Percentiles rank a stretch among this genome's conserved stretches.
These are phyloP conservation scores for Podaxis rugospora DNA, from an alignment of 768 basidiomycete genomes.

Conservation along the genomic window DNA sequence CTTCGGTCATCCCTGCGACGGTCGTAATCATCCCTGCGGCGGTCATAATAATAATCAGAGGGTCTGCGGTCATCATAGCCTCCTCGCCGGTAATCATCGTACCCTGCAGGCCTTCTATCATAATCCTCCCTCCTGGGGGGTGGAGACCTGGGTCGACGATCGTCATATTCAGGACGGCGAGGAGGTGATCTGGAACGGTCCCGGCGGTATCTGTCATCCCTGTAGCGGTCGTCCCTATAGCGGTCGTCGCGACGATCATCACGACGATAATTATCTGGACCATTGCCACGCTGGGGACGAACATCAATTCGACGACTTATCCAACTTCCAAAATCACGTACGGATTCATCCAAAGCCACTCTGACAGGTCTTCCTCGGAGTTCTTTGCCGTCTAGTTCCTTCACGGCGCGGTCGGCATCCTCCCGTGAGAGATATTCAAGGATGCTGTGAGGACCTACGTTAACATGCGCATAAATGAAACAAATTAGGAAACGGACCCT, in stretches of 20 bases:
- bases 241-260: conserved; percentile 68
- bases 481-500: conserved; percentile 56
- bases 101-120: conserved; percentile 87
- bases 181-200: conserved; percentile 83
- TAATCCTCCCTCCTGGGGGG: conserved; percentile 76
- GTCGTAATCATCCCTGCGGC: conserved; percentile 75
- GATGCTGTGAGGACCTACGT: conserved; percentile 44
- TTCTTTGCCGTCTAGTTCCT: conserved; percentile 80
- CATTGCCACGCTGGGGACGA: conserved; percentile 44
- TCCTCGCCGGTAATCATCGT: conserved; percentile 86
- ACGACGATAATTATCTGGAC: conserved; percentile 71
- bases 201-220: conserved; percentile 60
- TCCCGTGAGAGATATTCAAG: conserved; percentile 87
- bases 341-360: conserved; percentile 61
- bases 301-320: conserved; percentile 7
- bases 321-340: conserved; percentile 26
- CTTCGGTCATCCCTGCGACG: conserved; percentile 71
- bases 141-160: conserved; percentile 81
- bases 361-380: conserved; percentile 80
- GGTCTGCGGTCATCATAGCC: conserved; percentile 79
- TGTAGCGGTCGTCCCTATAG: conserved; percentile 55
- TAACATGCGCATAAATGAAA: background rate
- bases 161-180: conserved; percentile 67
- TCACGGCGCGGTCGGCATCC: conserved; percentile 92
- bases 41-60: conserved; percentile 85